Percentiles rank a stretch among this genome's conserved stretches.
phyloP scores from a whole-genome alignment of 352 stramenopile genomes.

The Pythium rhizo-oryzae region DNA sequence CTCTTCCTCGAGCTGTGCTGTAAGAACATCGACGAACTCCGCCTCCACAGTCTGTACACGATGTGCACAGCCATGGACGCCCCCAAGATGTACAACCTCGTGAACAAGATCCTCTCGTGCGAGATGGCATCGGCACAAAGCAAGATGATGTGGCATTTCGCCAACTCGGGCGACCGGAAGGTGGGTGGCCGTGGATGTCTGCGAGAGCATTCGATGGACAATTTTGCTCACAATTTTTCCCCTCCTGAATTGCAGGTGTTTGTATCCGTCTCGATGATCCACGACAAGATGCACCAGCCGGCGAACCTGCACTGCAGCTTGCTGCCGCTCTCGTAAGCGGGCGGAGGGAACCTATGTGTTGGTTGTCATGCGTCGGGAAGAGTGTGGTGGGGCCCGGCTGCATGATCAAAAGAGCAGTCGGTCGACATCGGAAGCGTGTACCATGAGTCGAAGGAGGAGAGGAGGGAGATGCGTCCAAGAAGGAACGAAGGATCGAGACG shows the following conservation, averaged over 20 bases:
- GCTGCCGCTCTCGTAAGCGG: constrained; percentile 64
- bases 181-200: constrained; percentile 36
- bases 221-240: constrained; percentile 18
- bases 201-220: neutral
- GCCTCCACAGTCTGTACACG: constrained; percentile 78
- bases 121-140: constrained; percentile 78
- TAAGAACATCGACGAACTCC: constrained; percentile 81
- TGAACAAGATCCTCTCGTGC: constrained; percentile 74
- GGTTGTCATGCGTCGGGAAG: constrained; percentile 19
- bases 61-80: constrained; percentile 78
- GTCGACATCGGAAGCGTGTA: constrained; percentile 17
- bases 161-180: constrained; percentile 70
- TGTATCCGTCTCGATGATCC: constrained; percentile 84
- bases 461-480: neutral
- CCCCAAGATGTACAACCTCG: constrained; percentile 83
- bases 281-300: constrained; percentile 73
- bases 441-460: constrained; percentile 14
- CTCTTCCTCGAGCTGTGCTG: constrained; percentile 80
- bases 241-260: constrained; percentile 49
- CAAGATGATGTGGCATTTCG: constrained; percentile 88
- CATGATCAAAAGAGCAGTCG: constrained; percentile 16
- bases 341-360: constrained; percentile 16
- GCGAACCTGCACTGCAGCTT: constrained; percentile 82
- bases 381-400: constrained; percentile 3
- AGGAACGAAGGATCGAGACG: neutral